A percentile compares a stretch with the other conserved stretches of the same genome.
Evolutionary conservation across 352 stramenopile genomes (phyloP).

Genomic region (Phytophthora litchii): DNA sequence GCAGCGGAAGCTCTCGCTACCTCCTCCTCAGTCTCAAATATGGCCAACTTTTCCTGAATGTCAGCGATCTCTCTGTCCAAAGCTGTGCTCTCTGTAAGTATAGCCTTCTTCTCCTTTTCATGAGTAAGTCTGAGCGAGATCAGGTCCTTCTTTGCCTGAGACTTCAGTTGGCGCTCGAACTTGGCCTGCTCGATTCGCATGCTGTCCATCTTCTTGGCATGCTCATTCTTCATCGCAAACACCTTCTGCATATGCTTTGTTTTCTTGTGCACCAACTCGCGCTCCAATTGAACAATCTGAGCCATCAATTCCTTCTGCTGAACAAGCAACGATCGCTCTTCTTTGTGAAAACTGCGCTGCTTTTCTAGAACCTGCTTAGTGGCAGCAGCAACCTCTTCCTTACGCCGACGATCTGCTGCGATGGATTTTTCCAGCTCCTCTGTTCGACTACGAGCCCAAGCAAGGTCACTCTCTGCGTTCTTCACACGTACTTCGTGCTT

Average conservation of each 20-base stretch:
- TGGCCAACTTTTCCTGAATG: slow-evolving; percentile 29
- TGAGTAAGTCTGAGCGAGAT: slow-evolving; percentile 51
- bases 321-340: slow-evolving; percentile 59
- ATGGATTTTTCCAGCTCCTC: slow-evolving; percentile 53
- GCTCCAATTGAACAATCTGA: slow-evolving; percentile 65
- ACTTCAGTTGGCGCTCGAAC: slow-evolving; percentile 56
- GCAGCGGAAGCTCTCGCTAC: slow-evolving; percentile 18
- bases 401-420: slow-evolving; percentile 29
- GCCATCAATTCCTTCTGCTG: slow-evolving; percentile 63
- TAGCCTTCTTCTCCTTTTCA: slow-evolving; percentile 51
- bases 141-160: slow-evolving; percentile 60
- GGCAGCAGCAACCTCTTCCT: slow-evolving; percentile 42
- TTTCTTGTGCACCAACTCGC: slow-evolving; percentile 62
- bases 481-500: slow-evolving; percentile 64
- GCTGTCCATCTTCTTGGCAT: slow-evolving; percentile 40
- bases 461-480: slow-evolving; percentile 58
- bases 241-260: slow-evolving; percentile 61
- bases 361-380: slow-evolving; percentile 48
- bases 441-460: slow-evolving; percentile 54
- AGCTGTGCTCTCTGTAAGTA: slow-evolving; percentile 33
- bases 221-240: slow-evolving; percentile 53
- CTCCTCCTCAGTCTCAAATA: slow-evolving; percentile 34
- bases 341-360: slow-evolving; percentile 55
- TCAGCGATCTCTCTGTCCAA: slow-evolving; percentile 40
- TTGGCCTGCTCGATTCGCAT: slow-evolving; percentile 51